Evolutionary conservation across 106 monocot species (phyloP).

Genomic region (Ottelia alismoides): DNA sequence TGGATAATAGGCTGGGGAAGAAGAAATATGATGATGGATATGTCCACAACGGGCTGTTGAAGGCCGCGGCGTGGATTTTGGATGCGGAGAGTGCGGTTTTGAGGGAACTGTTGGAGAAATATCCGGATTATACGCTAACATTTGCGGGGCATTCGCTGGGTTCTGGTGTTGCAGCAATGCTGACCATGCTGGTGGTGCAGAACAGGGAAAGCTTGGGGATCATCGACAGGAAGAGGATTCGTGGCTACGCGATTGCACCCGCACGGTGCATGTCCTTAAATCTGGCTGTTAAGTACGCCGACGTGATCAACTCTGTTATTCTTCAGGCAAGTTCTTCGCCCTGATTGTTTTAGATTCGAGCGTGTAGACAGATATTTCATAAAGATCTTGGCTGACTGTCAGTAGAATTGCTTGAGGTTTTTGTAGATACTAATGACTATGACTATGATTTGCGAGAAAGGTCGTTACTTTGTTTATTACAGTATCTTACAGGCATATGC

Average conservation of each 20-base stretch:
- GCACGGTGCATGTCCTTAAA: conserved; percentile 54
- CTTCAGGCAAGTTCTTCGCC: conserved; percentile 36
- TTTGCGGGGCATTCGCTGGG: no score
- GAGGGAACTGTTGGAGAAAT: conserved; percentile 9
- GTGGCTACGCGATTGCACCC: no score
- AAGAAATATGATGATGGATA: conserved; percentile 35
- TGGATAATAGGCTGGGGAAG: conserved; percentile 31
- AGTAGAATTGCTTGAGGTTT: no score
- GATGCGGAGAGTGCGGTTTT: conserved; percentile 2
- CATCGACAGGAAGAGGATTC: no score
- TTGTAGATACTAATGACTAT: no score
- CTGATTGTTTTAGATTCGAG: no score
- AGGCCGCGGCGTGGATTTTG: conserved; percentile 36
- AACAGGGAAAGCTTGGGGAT: conserved; percentile 20
- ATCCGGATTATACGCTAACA: conserved; percentile 17
- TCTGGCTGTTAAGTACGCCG: conserved; percentile 48
- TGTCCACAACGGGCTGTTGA: conserved; percentile 41
- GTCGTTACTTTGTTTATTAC: no score
- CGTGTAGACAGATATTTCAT: no score
- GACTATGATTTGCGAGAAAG: no score
- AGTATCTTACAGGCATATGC: no score
- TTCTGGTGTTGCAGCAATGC: no score
- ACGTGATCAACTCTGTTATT: conserved; percentile 45
- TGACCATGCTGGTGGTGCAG: conserved; percentile 27
- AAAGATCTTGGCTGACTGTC: no score